phyloP scores from a whole-genome alignment of 169 alveolate species.

The Cryptosporidium ubiquitum region DNA sequence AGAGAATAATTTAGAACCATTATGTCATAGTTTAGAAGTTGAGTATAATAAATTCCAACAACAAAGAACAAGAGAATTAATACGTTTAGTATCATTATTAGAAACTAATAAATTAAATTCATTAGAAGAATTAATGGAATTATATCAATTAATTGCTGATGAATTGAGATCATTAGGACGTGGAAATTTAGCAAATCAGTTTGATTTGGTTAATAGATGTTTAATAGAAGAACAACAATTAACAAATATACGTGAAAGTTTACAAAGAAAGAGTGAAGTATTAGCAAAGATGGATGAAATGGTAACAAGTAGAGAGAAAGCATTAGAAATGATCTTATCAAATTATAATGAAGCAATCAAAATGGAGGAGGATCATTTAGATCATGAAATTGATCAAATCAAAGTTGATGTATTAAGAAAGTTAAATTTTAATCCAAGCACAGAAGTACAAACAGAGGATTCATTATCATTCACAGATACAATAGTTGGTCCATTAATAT shows the following conservation, averaged over 20 bases:
- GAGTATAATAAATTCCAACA: conserved; percentile 71
- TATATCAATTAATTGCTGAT: conserved; percentile 71
- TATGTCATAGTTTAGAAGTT: conserved; percentile 64
- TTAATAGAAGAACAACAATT: conserved; percentile 69
- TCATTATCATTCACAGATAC: conserved; percentile 69
- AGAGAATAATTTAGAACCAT: conserved; percentile 69
- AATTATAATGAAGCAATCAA: conserved; percentile 37
- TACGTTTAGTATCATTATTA: conserved; percentile 54
- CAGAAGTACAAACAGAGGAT: conserved; percentile 66
- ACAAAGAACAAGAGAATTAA: conserved; percentile 66
- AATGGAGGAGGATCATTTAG: conserved; percentile 62
- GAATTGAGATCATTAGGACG: conserved; percentile 73
- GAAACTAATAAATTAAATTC: conserved; percentile 64
- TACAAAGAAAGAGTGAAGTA: conserved; percentile 47
- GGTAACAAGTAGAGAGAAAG: conserved; percentile 54
- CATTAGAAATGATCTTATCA: conserved; percentile 33
- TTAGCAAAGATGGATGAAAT: conserved; percentile 48
- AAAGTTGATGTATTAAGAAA: conserved; percentile 29
- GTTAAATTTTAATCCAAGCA: conserved; percentile 34
- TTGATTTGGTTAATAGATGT: conserved; percentile 72
- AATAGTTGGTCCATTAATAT: conserved; percentile 65
- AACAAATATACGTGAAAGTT: conserved; percentile 34
- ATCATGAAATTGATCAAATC: conserved; percentile 28
- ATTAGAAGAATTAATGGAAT: conserved; percentile 65
- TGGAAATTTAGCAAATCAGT: conserved; percentile 70